These are phyloP conservation scores for Candida methanosorbosa DNA, from an alignment of 805 yeast species.

Conservation along the genomic window DNA sequence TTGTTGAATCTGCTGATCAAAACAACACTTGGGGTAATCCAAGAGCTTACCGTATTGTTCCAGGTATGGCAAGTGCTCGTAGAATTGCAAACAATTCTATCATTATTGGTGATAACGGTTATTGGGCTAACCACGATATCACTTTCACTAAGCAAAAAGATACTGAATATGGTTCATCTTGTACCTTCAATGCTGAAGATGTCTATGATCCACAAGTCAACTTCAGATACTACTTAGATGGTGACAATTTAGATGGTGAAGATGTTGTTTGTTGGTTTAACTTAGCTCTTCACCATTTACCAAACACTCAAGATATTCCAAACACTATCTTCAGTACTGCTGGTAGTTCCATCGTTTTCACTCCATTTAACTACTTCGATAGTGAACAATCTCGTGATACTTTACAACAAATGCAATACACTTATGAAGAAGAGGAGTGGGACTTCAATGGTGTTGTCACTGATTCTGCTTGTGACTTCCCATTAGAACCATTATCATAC, in stretches of 20 bases:
- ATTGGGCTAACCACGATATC: constrained; percentile 14
- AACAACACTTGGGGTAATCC: constrained; percentile 19
- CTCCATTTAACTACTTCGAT: constrained; percentile 22
- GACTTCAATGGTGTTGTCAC: constrained; percentile 15
- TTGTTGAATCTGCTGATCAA: constrained; percentile 17
- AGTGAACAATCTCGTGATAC: constrained; percentile 15
- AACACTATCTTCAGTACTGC: constrained; percentile 20
- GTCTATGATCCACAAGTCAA: constrained; percentile 16
- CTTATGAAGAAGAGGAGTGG: constrained; percentile 13
- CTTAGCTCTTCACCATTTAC: constrained; percentile 20
- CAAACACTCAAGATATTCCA: constrained; percentile 22
- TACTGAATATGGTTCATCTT: constrained; percentile 15
- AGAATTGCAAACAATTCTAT: constrained; percentile 1
- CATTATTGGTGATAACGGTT: constrained; percentile 1
- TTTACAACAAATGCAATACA: constrained; percentile 14
- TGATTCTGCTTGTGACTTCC: constrained; percentile 8
- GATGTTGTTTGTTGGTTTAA: constrained; percentile 22
- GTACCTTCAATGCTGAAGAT: constrained; percentile 16
- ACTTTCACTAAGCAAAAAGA: constrained; percentile 17
- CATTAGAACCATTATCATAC: constrained; percentile 8
- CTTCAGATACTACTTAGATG: constrained; percentile 16
- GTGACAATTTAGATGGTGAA: constrained; percentile 17
- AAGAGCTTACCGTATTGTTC: constrained; percentile 18
- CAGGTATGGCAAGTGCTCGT: constrained; percentile 13
- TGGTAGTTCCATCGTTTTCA: constrained; percentile 12